These are phyloP conservation scores for Elongisporangium undulatum DNA, from an alignment of 352 stramenopile genomes.

Conservation along the genomic window DNA sequence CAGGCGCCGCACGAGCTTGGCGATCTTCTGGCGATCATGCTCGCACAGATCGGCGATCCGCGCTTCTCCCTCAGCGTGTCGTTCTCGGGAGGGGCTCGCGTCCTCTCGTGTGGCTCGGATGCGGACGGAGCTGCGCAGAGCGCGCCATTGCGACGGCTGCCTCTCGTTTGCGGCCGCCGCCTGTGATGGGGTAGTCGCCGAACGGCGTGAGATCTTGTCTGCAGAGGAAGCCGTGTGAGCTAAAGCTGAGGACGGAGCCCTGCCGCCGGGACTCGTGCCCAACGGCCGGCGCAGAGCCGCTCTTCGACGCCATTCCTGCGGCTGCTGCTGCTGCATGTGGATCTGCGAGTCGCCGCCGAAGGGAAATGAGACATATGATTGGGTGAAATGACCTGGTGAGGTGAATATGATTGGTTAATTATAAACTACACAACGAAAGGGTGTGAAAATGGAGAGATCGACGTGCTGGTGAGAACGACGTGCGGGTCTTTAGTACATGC, in stretches of 20 bases:
- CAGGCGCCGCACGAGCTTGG: conserved; percentile 68
- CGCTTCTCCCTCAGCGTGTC: conserved; percentile 8
- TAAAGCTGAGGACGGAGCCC: not conserved
- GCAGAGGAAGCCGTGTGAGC: conserved; percentile 10
- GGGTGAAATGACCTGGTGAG: conserved; percentile 8
- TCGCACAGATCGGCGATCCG: conserved; percentile 68
- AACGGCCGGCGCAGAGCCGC: not conserved
- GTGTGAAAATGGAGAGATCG: conserved; percentile 7
- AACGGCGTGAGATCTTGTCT: conserved; percentile 4
- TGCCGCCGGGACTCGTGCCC: not conserved
- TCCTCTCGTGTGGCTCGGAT: conserved; percentile 50
- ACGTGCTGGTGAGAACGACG: conserved; percentile 5
- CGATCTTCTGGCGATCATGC: conserved; percentile 76
- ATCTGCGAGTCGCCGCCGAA: conserved; percentile 4
- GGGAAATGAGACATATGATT: conserved; percentile 3
- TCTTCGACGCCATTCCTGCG: conserved; percentile 11
- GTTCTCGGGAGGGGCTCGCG: not conserved
- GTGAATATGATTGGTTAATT: conserved; percentile 6
- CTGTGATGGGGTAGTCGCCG: not conserved
- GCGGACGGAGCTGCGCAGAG: conserved; percentile 60
- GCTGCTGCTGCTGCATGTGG: conserved; percentile 5
- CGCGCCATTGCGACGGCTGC: conserved; percentile 52
- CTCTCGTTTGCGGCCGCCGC: not conserved
- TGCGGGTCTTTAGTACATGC: conserved; percentile 33
- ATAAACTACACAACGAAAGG: not conserved